Evolutionary conservation across 2,329 filamentous ascomycete genomes (phyloP), one percentile per base, ranked within the genome.

Genomic region (Catunica adiposa): DNA sequence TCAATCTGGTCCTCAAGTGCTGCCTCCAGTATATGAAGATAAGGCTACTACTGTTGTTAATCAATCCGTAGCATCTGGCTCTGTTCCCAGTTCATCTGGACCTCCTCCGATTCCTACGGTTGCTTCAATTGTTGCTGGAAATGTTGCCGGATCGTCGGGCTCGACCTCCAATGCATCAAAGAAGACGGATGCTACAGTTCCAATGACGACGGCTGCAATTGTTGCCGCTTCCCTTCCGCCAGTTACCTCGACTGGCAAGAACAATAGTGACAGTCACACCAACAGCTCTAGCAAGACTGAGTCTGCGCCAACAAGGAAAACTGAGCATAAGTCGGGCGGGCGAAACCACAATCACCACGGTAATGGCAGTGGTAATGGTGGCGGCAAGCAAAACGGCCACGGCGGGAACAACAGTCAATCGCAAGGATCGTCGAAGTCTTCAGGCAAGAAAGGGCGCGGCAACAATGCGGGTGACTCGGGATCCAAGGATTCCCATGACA

Each of bases 1-100:
- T 25, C 52, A 50, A 5, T 25, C 46, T 14, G 23, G 23, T 47
- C 22, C 55, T 9, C 26, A 46, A 38, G 40, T 31, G 9, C 14
- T 57, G 29, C 48, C 55, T 11, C 55, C 55, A 9, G 55, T 57
- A 6, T 57, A 57, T 42, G 55, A 57, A 34, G 47, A 57, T 46
- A 57, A 54, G 42, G 17, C n/a, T n/a, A n/a, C n/a, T 34, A 14
- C 9, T 25, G n/a, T 23, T 31, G 48, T 15, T 6, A 51, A 22
- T n/a, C n/a, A 3, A 4, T 3, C 17, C 2, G 40, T 7, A 8
- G 15, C 40, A n/a, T 17, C 15, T 44, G 40, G 15, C 3, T 17
- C 11, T 44, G 40, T 2, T 44, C 3, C 40, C 40, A 17, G 20
- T n/a, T 44, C 40, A n/a, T 44, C 40, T 5, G n/a, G 40, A n/a